Conservation (phyloP, 2,329 filamentous ascomycete genomes). For the Sarocladium oryzae region DNA sequence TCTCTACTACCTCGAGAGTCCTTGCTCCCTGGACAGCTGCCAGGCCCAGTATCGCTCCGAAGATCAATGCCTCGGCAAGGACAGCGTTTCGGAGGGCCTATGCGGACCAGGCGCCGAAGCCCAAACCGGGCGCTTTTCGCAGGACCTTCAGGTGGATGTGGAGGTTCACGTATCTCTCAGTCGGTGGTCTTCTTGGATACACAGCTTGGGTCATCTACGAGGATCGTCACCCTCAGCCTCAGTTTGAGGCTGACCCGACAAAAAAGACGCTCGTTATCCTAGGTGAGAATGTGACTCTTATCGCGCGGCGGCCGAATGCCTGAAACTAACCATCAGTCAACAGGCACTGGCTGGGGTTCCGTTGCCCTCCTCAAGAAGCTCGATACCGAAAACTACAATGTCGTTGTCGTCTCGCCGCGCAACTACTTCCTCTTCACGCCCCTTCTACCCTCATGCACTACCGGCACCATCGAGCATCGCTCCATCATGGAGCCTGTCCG, state of each 20-base stretch:
- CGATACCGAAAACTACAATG: conserved; percentile 98
- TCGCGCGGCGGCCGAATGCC: conserved; percentile 9
- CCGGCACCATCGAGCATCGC: conserved; percentile 94
- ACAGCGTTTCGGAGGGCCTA: conserved; percentile 38
- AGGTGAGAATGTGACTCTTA: conserved; percentile 49
- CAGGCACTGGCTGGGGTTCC: conserved; percentile 92
- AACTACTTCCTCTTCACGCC: conserved; percentile 99
- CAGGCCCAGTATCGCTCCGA: conserved; percentile 24
- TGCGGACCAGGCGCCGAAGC: conserved; percentile 43
- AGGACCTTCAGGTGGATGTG: conserved; percentile 71
- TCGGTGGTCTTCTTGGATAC: conserved; percentile 62
- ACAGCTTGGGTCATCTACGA: conserved; percentile 77
- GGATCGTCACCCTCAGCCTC: conserved; percentile 73
- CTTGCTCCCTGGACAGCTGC: conserved; percentile 16
- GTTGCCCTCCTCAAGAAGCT: conserved; percentile 97
- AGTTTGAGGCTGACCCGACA: conserved; percentile 68
- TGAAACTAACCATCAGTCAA: conserved; percentile 3
- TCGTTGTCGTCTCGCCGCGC: conserved; percentile 92
- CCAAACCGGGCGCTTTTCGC: conserved; percentile 55
- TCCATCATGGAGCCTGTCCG: conserved; percentile 99
- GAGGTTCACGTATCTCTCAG: conserved; percentile 73
- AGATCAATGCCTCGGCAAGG: conserved; percentile 30
- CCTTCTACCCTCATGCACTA: conserved; percentile 93
- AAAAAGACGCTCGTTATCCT: conserved; percentile 98
- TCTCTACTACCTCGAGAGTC: conserved; percentile 14